Evolutionary conservation across 2,329 filamentous ascomycete species (phyloP).

Genomic region (Ceratocystis smalleyi): DNA sequence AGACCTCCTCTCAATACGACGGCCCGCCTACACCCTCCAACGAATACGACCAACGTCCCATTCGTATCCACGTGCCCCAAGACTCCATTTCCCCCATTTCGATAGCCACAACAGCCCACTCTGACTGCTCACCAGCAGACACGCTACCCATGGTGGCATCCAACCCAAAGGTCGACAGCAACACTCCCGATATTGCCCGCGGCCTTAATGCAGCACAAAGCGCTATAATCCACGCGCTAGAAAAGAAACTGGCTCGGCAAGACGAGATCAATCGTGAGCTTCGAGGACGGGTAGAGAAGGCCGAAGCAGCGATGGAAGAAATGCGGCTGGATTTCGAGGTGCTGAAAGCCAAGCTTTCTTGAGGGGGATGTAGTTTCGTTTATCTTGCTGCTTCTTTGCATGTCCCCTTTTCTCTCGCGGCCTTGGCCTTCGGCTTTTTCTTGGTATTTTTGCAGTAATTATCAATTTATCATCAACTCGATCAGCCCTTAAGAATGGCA

Average conservation of each 20-base stretch:
- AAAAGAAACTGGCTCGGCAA: slow-evolving; percentile 8
- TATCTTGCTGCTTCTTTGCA: background rate
- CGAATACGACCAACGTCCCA: background rate
- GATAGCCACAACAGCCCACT: background rate
- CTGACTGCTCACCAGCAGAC: background rate
- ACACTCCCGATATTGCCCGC: background rate
- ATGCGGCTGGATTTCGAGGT: slow-evolving; percentile 14
- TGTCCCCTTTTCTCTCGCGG: background rate
- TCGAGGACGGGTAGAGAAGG: slow-evolving; percentile 4
- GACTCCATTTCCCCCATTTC: background rate
- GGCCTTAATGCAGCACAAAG: background rate
- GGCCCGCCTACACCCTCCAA: slow-evolving; percentile 10
- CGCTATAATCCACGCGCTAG: background rate
- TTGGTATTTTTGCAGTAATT: no score
- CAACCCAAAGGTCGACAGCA: background rate
- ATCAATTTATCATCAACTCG: no score
- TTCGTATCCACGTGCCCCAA: background rate
- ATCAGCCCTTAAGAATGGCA: no score
- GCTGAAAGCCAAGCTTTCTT: slow-evolving; percentile 8
- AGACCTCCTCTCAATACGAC: slow-evolving; percentile 6
- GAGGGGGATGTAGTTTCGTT: background rate
- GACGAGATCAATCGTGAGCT: slow-evolving; percentile 11
- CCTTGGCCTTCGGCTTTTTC: no score
- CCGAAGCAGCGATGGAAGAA: slow-evolving; percentile 7
- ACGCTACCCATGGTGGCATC: background rate